phyloP scores from a whole-genome alignment of 352 stramenopile species.

The Phytophthora lateralis region DNA sequence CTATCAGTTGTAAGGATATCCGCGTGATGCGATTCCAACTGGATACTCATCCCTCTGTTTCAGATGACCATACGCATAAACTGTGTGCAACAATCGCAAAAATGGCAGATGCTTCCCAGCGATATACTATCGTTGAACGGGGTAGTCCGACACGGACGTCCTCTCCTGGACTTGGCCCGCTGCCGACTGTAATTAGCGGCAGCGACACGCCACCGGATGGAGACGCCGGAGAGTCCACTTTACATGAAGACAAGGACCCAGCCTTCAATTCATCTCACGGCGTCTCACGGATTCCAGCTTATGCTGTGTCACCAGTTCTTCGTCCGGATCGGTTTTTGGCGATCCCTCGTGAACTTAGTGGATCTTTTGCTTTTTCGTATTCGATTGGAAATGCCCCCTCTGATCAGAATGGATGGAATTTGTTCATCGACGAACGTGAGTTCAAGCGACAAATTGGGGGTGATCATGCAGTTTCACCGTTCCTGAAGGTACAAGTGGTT shows the following conservation, averaged over 20 bases:
- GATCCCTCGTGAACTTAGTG: constrained; percentile 55
- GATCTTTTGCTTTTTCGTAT: constrained; percentile 77
- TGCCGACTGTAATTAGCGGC: constrained; percentile 9
- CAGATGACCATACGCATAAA: constrained; percentile 56
- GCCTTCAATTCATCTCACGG: constrained; percentile 15
- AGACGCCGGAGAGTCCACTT: constrained; percentile 7
- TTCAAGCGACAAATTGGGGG: constrained; percentile 81
- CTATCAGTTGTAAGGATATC: constrained; percentile 83
- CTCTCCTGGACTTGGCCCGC: constrained; percentile 24
- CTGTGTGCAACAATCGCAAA: constrained; percentile 57
- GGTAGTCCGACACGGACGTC: constrained; percentile 12
- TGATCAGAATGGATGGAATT: constrained; percentile 75
- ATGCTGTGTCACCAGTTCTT: constrained; percentile 47
- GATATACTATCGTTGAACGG: constrained; percentile 45
- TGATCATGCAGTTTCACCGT: constrained; percentile 60
- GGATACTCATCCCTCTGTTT: constrained; percentile 48
- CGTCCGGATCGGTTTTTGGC: constrained; percentile 36
- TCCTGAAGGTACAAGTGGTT: constrained; percentile 58
- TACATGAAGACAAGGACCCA: constrained; percentile 22
- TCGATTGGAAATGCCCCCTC: constrained; percentile 39
- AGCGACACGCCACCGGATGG: constrained; percentile 16
- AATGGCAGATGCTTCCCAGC: constrained; percentile 63
- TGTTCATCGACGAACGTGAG: constrained; percentile 76
- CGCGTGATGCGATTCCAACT: constrained; percentile 74
- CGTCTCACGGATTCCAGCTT: constrained; percentile 23